Evolutionary conservation across 2,329 filamentous ascomycete genomes (phyloP), one percentile per base, ranked within the genome.

Genomic region (Mycogone perniciosa): DNA sequence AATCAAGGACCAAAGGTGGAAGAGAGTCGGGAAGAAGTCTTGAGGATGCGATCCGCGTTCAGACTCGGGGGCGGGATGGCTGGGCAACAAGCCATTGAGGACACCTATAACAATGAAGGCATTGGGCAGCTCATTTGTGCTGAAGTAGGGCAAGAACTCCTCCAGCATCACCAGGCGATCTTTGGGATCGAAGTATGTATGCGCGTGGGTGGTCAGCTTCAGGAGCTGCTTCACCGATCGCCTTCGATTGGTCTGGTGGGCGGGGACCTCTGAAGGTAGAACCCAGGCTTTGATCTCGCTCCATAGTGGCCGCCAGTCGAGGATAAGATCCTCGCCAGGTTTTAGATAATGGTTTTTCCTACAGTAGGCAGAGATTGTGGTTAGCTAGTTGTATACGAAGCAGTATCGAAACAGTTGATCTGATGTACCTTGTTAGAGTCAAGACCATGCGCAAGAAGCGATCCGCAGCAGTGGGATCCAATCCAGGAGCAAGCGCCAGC

Each of bases 391-490:
- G 13, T 38, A 44, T 35, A 31, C 42, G 55, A 44, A 53, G 51
- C 29, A 47, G 31, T 30, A 13, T 10, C 7, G 10, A 34, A 9
- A 11, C 30, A 11, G 29, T n/a, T 20, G 20, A 31, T 34, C 20
- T 13, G 27, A 50, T 84, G 69, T 72, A 93, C 90, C 93, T 95
- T n/a, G 91, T 95, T 60, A 99, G 73, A 8, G 89, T 84, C 69
- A 96, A 87, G 63, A 97, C 92, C 91, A 97, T 97, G 75, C 89
- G 93, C 42, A 92, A 81, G 67, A 99, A 99, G 53, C 92, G 82
- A 70, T 99, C 95, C 4, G 89, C 81, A 7, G 91, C 84, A 53
- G 78, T 79, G 46, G 81, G 80, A 63, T 97, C 92, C 50, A 99
- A 77, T 4, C 95, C 93, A 0, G 92, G 93, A 30, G 93, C 89